Evolutionary conservation across 768 basidiomycete genomes (phyloP).

Genomic region (Podaxis rugospora): DNA sequence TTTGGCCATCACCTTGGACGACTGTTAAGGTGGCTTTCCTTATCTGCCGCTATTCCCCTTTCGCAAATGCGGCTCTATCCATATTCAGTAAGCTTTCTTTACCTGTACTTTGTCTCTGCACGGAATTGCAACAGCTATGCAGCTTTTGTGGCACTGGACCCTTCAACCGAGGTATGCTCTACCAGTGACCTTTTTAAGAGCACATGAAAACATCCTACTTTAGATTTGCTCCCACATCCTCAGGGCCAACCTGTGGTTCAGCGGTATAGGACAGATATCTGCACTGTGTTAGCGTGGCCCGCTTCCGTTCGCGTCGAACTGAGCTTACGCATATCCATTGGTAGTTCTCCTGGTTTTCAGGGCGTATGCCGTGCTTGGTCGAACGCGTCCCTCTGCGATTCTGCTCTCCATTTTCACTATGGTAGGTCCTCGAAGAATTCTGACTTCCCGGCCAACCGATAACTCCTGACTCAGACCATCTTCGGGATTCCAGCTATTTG

Average conservation of each 20-base stretch:
- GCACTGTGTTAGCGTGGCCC: no score
- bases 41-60: neutral
- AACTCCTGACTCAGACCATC: neutral
- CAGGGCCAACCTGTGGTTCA: no score
- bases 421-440: neutral
- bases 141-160: neutral
- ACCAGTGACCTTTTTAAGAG: no score
- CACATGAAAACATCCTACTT: no score
- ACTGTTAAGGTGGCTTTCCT: neutral
- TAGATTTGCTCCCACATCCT: no score
- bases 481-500: neutral
- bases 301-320: no score
- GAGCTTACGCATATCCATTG: no score
- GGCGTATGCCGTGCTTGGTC: no score
- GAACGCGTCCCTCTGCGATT: neutral
- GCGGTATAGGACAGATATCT: no score
- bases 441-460: neutral
- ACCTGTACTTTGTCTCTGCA: no score
- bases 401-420: neutral
- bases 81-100: neutral
- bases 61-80: neutral
- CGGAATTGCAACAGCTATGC: no score
- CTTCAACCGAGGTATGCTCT: neutral
- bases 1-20: constrained; percentile 1
- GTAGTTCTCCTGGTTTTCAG: no score